These are phyloP conservation scores for Pythium pyrilobum DNA, from an alignment of 352 stramenopile genomes.

Conservation along the genomic window DNA sequence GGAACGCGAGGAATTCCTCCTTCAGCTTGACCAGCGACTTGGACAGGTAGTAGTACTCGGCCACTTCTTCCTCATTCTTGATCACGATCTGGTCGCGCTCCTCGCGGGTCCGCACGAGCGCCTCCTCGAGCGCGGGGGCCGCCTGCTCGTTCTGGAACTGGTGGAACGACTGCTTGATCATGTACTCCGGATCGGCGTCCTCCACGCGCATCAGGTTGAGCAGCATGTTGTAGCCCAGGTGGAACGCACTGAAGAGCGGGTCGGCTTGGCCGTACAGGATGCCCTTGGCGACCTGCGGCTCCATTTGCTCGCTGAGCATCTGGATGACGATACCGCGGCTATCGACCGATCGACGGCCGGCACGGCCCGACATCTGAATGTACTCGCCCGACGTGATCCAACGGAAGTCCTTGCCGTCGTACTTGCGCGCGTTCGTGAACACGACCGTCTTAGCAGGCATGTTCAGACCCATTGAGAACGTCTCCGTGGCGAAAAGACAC, in stretches of 20 bases:
- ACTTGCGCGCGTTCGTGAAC: conserved; percentile 97
- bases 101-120: conserved; percentile 70
- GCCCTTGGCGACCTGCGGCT: conserved; percentile 94
- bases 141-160: conserved; percentile 90
- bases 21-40: conserved; percentile 90
- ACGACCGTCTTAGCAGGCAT: conserved; percentile 99
- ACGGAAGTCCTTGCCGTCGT: conserved; percentile 94
- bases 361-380: conserved; percentile 95
- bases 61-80: conserved; percentile 86
- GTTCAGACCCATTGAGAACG: conserved; percentile 98
- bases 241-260: conserved; percentile 87
- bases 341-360: conserved; percentile 97
- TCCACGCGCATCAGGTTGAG: conserved; percentile 99
- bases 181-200: conserved; percentile 95
- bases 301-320: conserved; percentile 99
- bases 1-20: conserved; percentile 89
- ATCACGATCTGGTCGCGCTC: conserved; percentile 87
- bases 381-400: conserved; percentile 96
- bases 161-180: conserved; percentile 98
- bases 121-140: conserved; percentile 69
- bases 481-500: conserved; percentile 98
- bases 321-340: conserved; percentile 97
- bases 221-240: conserved; percentile 99
- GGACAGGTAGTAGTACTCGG: conserved; percentile 88
- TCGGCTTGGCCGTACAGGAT: conserved; percentile 86